Base-by-base conservation (phyloP, 2,329 filamentous ascomycete genomes). In the Cladosporium sp. region DNA sequence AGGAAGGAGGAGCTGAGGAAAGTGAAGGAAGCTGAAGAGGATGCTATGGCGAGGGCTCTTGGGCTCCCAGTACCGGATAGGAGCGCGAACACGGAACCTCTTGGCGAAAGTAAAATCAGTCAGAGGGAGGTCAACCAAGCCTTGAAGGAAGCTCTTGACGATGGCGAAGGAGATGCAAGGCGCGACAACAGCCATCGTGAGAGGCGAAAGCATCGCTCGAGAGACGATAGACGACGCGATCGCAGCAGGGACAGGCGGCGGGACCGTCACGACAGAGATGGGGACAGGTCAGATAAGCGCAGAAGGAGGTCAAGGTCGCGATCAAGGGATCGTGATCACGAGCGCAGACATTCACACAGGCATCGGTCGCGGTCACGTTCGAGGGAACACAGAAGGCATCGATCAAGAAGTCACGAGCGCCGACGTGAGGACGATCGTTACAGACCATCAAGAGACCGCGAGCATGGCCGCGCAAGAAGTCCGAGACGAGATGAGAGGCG, bases 21-120 rank as follows among this genome's bases (percentile, higher is more conserved):
- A 71, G 85, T 97, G 75, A 97, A 97, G 74, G 91, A 97, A 77
- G 92, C 91, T 0, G 95, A 99, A 74, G 91, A 97, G 75, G 94
- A 97, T 77, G 95, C 93, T 1, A 89, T 98, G 76, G 89, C 92
- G 3, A 85, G 83, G 53, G 93, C 93, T 0, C 81, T 99, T 63
- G 95, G 95, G 0, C 80, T 97, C 33, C 92, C 92, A 0, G 84
- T 90, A 1, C 86, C 89, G 0, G 85, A 86, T 58, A 81, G 82
- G 0, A 85, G 95, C 76, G 86, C 85, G 57, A 88, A 88, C 67
- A 67, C 84, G 72, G 81, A 80, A 23, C 84, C 91, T 0, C 78
- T 96, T 12, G 89, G 88, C 49, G 77, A 78, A 68, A 68, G 69
- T 11, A 79, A 77, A 56, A 74, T 73, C 6, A 84, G 76, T 46